Evolutionary conservation across 257 asterid species (phyloP), one percentile per base, ranked within the genome.

Genomic region (Forsythia suspensa): DNA sequence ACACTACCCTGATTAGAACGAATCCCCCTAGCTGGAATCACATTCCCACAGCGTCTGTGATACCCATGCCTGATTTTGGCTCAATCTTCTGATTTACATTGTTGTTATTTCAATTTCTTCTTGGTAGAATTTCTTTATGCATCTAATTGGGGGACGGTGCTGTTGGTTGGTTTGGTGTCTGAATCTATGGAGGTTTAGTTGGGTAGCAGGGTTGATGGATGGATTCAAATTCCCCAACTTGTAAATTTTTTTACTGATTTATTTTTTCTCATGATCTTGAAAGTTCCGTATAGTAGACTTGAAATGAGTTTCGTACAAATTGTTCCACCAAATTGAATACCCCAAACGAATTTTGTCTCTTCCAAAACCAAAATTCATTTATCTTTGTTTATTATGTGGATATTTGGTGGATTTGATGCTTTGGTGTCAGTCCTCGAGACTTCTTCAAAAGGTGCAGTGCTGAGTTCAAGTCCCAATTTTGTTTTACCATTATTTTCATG

Each of bases 391-490:
- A 21, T 59, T 5, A 77, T 70, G 9, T 39, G 61, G 42, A 20
- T 24, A 41, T 61, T 29, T 48, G 73, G 70, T 41, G 57, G 48
- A 16, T 74, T 41, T 51, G 78, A 73, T 80, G 67, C 15, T 29
- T 42, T 72, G 55, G 59, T 48, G 39, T 43, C 36, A 21, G 34
- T 44, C 41, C 40, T 72, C 6, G 76, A 44, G 76, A 72, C 13
- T 24, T 21, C 48, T 76, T 68, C 61, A 24, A 48, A 75, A 63
- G 37, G 67, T 83, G 79, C 55, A 21, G 71, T 44, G 18, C 61
- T 57, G 72, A 43, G n/a, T 18, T 36, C 67, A 38, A 74, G 36
- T 38, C 39, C 71, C 43, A 21, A 9, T 37, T 13, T 68, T 70
- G 59, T 61, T 38, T 39, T 16, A 55, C 59, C 72, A 77, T 66